These are phyloP conservation scores for Saussurea involucrata DNA, from an alignment of 129 eudicot genomes.

Conservation along the genomic window DNA sequence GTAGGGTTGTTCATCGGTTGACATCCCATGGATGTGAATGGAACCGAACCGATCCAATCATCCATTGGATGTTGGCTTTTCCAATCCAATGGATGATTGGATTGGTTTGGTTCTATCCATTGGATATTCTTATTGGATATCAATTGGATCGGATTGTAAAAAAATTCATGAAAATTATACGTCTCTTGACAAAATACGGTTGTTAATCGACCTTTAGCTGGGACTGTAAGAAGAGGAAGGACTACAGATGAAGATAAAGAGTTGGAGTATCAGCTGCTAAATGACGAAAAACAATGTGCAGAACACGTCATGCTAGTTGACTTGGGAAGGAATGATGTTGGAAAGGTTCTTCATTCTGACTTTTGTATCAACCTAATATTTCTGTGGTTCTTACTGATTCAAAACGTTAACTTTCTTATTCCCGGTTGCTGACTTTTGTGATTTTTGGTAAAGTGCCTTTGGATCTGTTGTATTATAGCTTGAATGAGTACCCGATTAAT, in stretches of 20 bases:
- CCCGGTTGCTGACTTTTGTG: slow-evolving; percentile 10
- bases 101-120: no score
- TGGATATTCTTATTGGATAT: no score
- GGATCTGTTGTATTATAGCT: no score
- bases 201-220: slow-evolving; percentile 82
- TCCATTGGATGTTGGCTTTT: no score
- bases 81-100: no score
- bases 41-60: no score
- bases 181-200: slow-evolving; percentile 47
- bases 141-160: no score
- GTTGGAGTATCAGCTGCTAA: slow-evolving; percentile 41
- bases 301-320: slow-evolving; percentile 89
- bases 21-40: no score
- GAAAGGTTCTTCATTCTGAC: slow-evolving; percentile 52
- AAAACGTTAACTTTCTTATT: neutral
- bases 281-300: slow-evolving; percentile 67
- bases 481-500: no score
- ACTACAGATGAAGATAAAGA: slow-evolving; percentile 53
- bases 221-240: slow-evolving; percentile 79
- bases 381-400: neutral
- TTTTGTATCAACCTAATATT: neutral
- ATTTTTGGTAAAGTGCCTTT: no score
- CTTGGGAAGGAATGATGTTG: slow-evolving; percentile 77
- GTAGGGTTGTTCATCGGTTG: no score
- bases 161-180: neutral